Evolutionary conservation across 2,329 filamentous ascomycete species (phyloP), one percentile per base, ranked within the genome.

Genomic region (Beauveria scarabaeidicola): DNA sequence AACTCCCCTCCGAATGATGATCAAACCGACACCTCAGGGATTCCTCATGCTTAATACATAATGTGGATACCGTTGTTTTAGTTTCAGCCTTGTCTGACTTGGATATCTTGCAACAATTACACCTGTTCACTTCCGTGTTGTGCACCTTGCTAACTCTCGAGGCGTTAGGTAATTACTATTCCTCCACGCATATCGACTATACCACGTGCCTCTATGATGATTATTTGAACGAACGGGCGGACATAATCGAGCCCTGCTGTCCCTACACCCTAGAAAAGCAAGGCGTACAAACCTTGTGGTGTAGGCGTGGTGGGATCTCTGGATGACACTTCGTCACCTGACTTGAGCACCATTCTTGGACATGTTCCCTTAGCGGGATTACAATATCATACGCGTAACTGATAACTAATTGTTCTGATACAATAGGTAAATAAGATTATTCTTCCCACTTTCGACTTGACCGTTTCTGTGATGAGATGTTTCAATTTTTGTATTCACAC

Each of bases 61-160:
- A 84, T 85, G 82, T 85, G 77, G 82, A 85, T 74, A 77, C 74
- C 74, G 77, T 80, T 79, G 77, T 74, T 71, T 70, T 73, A 81
- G 82, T 85, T 85, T 85, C 82, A 85, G 82, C 82, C 82, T 85
- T 85, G 82, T 85, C 82, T 85, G 82, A 85, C 76, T 74, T 70
- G 74, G 68, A 68, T 71, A 61, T 56, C 58, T 65, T 64, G 52
- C 59, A 61, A 61, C 64, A 63, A 62, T 67, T 66, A 62, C 58
- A 64, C 53, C 54, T 58, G 63, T 5, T 29, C 32, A 55, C 44
- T 64, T 57, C 62, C 51, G 27, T 40, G 6, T 40, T 21, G 21
- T 17, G 21, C 59, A 52, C 41, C 54, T 67, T 68, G 70, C 74
- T 79, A 74, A 79, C 73, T 63, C 21, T 59, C 60, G 56, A 62